Base-by-base conservation (phyloP, 2,329 filamentous ascomycete species). In the Botryotinia calthae region DNA sequence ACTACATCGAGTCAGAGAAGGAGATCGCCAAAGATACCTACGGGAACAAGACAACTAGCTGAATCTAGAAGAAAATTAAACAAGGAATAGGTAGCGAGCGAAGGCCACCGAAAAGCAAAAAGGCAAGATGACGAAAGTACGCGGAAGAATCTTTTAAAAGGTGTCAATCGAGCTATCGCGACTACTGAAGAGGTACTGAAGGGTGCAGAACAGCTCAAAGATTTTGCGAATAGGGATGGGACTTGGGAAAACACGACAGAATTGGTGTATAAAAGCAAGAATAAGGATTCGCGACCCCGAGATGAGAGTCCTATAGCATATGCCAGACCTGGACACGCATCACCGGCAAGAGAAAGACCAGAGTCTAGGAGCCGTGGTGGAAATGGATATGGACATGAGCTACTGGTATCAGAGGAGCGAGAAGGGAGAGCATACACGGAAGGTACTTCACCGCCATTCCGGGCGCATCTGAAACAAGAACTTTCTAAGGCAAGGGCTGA, bases 21-120 rank as follows among this genome's bases (percentile, higher is more conserved):
- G 7, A 68, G 42, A 42, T 42, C 63, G 12, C 70, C 70, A 31
- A 48, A 65, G 28, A 28, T 14, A 42, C 63, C 70, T 4, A 72
- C 34, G 7, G 70, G 70, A 22, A 34, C 67, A 34, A 42, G 18
- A n/a, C 42, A 40, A 28, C 44, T 72, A 16, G 63, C 63, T 42
- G 54, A 61, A 72, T 51, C 70, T 6, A 56, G 70, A 31, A 51
- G 46, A 14, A 68, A 72, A 48, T 9, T 34, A 34, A 68, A 68
- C 10, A 28, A 31, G 7, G 40, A 72, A 40, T 68, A 63, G 63
- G 46, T 51, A 3, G 40, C 34, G 42, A 42, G 61, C 1, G 61
- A 66, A 31, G 31, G 22, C 7, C 46, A 67, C 20, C 51, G 42
- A 68, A 34, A 6, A 9, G n/a, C 31, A 34, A 42, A 31, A 34